These are phyloP conservation scores for Melianthus villosus DNA, from an alignment of 441 rosid species.

Conservation along the genomic window DNA sequence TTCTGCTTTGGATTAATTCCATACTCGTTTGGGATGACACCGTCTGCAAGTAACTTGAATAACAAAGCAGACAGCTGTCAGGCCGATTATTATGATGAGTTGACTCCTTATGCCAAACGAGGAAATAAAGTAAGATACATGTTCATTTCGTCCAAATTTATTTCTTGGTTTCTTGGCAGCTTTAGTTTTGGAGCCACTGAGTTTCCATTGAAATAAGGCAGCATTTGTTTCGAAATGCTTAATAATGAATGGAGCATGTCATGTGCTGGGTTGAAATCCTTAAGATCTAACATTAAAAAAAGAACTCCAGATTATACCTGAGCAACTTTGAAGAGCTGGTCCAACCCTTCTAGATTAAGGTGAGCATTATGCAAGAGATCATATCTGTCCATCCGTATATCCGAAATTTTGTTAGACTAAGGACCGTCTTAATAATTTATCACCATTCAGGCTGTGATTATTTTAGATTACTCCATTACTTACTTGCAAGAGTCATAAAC, in stretches of 20 bases:
- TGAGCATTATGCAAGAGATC: constrained; percentile 97
- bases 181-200: too few species aligned
- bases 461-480: constrained; percentile 17
- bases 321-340: constrained; percentile 91
- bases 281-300: too few species aligned
- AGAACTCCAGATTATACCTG: too few species aligned
- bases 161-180: too few species aligned
- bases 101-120: constrained; percentile 1
- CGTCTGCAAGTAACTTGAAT: constrained; percentile 91
- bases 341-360: constrained; percentile 80
- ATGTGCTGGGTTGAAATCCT: too few species aligned
- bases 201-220: too few species aligned
- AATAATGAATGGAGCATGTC: too few species aligned
- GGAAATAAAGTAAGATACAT: not conserved
- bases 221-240: too few species aligned
- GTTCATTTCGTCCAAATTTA: not conserved
- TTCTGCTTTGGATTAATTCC: constrained; percentile 97
- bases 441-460: too few species aligned
- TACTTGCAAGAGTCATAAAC: constrained; percentile 99
- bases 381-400: constrained; percentile 66
- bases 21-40: constrained; percentile 98
- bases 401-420: not conserved
- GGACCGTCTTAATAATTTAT: not conserved
- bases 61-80: constrained; percentile 9
- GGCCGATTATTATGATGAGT: constrained; percentile 6